These are phyloP conservation scores for Brassica juncea DNA, from an alignment of 345 rosid species.

Conservation along the genomic window DNA sequence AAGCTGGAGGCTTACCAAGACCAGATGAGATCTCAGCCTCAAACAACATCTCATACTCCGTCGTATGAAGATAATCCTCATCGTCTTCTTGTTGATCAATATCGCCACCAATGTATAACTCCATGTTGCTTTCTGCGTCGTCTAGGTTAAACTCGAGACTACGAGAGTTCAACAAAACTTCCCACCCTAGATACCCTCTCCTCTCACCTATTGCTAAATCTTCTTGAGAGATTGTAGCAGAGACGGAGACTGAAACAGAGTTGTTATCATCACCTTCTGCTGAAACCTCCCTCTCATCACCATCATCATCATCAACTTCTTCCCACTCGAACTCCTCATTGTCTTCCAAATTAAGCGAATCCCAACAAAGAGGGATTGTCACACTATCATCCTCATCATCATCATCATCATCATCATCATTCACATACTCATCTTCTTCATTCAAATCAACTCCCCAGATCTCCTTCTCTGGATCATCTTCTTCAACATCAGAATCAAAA, in stretches of 20 bases:
- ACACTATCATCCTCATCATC: constrained; percentile 54
- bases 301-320: constrained; percentile 61
- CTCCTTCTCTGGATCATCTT: constrained; percentile 43
- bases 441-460: constrained; percentile 31
- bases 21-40: constrained; percentile 60
- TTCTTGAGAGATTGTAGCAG: constrained; percentile 56
- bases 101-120: constrained; percentile 44
- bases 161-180: constrained; percentile 68
- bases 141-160: constrained; percentile 59
- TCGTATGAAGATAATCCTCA: constrained; percentile 58
- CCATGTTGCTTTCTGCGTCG: constrained; percentile 49
- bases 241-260: constrained; percentile 57
- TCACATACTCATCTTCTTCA: constrained; percentile 50
- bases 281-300: neutral
- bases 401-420: constrained; percentile 21
- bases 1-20: constrained; percentile 70
- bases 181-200: constrained; percentile 69
- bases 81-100: constrained; percentile 25
- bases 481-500: constrained; percentile 50
- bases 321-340: constrained; percentile 63
- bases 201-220: constrained; percentile 58
- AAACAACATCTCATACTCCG: constrained; percentile 71
- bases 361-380: constrained; percentile 67
- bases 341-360: constrained; percentile 70
- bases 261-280: constrained; percentile 47